Evolutionary conservation across 768 basidiomycete species (phyloP), one percentile per base, ranked within the genome.

Genomic region (Dendrothele bispora): DNA sequence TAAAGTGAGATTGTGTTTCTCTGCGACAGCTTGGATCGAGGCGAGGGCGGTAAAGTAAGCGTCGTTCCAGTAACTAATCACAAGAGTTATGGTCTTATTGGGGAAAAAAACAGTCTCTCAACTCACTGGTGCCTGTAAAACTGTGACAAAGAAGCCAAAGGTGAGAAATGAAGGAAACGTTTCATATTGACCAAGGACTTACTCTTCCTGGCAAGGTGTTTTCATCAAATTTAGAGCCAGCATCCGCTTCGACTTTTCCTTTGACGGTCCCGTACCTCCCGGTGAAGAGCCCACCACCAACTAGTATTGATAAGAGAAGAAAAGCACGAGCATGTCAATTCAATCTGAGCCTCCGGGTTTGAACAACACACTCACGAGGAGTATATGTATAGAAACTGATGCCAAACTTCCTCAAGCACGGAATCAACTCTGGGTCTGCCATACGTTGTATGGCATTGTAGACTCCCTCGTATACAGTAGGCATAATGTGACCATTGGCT

Each of bases 221-320:
- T 0, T 74, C 66, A 50, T 83, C 80, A 55, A 84, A 84, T n/a
- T 82, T 72, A 10, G 78, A 78, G 15, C 82, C 81, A 18, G 68
- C 50, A n/a, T n/a, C n/a, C n/a, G n/a, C n/a, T 50, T 82, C 79
- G 24, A 69, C 65, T 6, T 61, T 29, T 48, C 71, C 73, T 5
- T 74, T 64, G 7, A 64, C 43, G 1, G 69, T 71, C 7, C 54
- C 54, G 43, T 82, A 70, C 48, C 80, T 76, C 0, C 80, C 80
- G 0, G 82, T 80, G 50, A 83, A 78, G 49, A 82, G 74, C 0
- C 82, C 82, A 7, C 80, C 81, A 2, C 72, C 80, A 46, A 84
- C 78, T 82, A 47, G n/a, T n/a, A n/a, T n/a, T n/a, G n/a, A n/a
- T n/a, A 61, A 61, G 56, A 71, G 25, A 24, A 43, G 8, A 14